phyloP scores from a whole-genome alignment of 805 yeast genomes.

The Sugiyamaella boreocaroliniensis region DNA sequence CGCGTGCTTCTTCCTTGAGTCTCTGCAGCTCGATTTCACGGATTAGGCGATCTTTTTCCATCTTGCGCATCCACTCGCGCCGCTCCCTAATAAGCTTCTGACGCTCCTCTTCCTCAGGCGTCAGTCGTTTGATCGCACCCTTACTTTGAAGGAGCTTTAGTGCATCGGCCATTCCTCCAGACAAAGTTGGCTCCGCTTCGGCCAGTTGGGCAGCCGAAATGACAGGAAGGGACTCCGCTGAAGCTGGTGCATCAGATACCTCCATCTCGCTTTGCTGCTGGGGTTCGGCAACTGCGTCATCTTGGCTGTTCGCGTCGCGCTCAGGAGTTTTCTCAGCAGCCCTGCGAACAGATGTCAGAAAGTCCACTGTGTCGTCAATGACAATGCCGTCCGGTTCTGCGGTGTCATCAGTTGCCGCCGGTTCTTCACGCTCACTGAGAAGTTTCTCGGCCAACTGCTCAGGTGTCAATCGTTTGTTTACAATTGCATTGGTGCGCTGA shows the following conservation, averaged over 20 bases:
- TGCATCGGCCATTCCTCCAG: constrained; percentile 35
- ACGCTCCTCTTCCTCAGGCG: constrained; percentile 19
- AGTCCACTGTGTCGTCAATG: background rate
- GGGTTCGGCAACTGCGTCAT: constrained; percentile 19
- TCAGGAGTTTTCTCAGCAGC: constrained; percentile 5
- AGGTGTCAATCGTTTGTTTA: constrained; percentile 9
- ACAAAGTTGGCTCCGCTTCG: background rate
- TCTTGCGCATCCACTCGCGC: constrained; percentile 19
- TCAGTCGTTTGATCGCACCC: constrained; percentile 25
- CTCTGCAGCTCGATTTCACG: constrained; percentile 21
- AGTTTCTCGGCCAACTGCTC: constrained; percentile 36
- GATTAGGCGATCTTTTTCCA: constrained; percentile 14
- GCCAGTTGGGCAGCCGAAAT: background rate
- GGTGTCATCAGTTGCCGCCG: constrained; percentile 19
- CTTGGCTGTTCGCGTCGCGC: background rate
- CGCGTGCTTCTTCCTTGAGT: constrained; percentile 20
- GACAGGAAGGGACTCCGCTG: constrained; percentile 7
- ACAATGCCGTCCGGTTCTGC: background rate
- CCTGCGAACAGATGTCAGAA: background rate
- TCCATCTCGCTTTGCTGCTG: background rate
- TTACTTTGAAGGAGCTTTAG: constrained; percentile 30
- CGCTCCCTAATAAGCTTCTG: constrained; percentile 16
- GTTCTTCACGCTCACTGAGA: constrained; percentile 25
- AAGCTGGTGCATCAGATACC: constrained; percentile 10
- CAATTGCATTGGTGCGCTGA: background rate